These are phyloP conservation scores for Tympanopsis confertula DNA, from an alignment of 2,329 filamentous ascomycete genomes.

Conservation along the genomic window DNA sequence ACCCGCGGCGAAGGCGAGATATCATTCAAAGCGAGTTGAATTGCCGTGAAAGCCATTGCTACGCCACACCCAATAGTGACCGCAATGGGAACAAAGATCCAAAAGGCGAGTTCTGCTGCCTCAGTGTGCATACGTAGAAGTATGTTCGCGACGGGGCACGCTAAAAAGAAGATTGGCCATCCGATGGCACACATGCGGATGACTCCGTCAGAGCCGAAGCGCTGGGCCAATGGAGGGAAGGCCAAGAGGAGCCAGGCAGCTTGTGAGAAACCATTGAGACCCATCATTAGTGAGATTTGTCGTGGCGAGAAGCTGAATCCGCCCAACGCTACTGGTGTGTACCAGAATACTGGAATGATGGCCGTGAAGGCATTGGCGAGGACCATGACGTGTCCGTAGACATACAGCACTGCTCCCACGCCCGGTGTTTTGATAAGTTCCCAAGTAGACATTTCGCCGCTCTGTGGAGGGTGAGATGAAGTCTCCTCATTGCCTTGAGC, in stretches of 20 bases:
- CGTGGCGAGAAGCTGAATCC: slow-evolving; percentile 51
- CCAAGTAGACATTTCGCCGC: slow-evolving; percentile 26
- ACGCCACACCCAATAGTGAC: slow-evolving; percentile 49
- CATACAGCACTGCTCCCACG: slow-evolving; percentile 52
- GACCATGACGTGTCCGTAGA: slow-evolving; percentile 55
- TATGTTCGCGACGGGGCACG: slow-evolving; percentile 39
- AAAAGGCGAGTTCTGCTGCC: slow-evolving; percentile 35
- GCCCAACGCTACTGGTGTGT: slow-evolving; percentile 47
- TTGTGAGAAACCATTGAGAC: slow-evolving; percentile 51
- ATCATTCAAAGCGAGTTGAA: slow-evolving; percentile 67
- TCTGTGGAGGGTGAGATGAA: background rate
- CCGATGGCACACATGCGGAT: slow-evolving; percentile 41
- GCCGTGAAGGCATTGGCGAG: slow-evolving; percentile 65
- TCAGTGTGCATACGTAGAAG: slow-evolving; percentile 35
- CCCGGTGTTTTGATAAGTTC: slow-evolving; percentile 50
- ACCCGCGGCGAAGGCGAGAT: slow-evolving; percentile 51
- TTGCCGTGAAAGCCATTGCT: slow-evolving; percentile 58
- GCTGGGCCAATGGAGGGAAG: slow-evolving; percentile 58
- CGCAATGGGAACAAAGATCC: slow-evolving; percentile 31
- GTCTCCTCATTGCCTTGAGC: slow-evolving; percentile 5
- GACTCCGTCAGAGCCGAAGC: slow-evolving; percentile 54
- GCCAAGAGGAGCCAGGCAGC: slow-evolving; percentile 59
- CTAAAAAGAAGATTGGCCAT: slow-evolving; percentile 55
- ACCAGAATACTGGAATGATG: slow-evolving; percentile 58
- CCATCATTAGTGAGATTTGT: slow-evolving; percentile 58